phyloP scores from a whole-genome alignment of 2,329 filamentous ascomycete species.

The Diplodia intermedia region DNA sequence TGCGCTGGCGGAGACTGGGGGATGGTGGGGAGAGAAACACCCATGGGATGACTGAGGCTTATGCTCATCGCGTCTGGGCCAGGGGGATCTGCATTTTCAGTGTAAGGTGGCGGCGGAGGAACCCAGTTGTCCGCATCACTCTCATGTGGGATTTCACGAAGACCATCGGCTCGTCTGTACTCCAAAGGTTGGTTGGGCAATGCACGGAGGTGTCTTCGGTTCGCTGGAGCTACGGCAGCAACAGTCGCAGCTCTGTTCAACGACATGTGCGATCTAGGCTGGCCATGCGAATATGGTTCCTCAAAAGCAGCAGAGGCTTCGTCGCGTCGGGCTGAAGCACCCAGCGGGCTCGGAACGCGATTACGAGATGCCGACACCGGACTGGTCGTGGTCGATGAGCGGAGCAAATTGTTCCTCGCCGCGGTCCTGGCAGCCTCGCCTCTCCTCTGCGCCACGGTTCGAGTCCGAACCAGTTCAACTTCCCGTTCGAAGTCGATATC shows the following conservation, averaged over 20 bases:
- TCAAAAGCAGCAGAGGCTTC: conserved; percentile 48
- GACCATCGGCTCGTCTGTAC: conserved; percentile 73
- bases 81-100: conserved; percentile 60
- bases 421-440: conserved; percentile 42
- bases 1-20: conserved; percentile 31
- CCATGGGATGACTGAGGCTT: conserved; percentile 40
- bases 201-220: conserved; percentile 68
- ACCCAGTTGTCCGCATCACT: conserved; percentile 91
- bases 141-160: conserved; percentile 78
- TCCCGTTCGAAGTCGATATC: conserved; percentile 51
- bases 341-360: conserved; percentile 31
- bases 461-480: conserved; percentile 49
- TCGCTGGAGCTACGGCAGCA: conserved; percentile 72
- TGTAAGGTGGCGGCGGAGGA: conserved; percentile 82
- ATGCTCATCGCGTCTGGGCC: conserved; percentile 44
- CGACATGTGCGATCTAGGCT: conserved; percentile 50
- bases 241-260: conserved; percentile 54
- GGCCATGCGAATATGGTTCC: conserved; percentile 50
- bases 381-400: conserved; percentile 42
- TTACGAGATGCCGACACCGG: conserved; percentile 32
- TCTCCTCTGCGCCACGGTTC: conserved; percentile 46
- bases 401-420: conserved; percentile 39
- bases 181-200: conserved; percentile 63
- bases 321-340: conserved; percentile 39
- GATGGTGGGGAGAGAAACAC: conserved; percentile 12